These are phyloP conservation scores for Kwoniella sp. DNA, from an alignment of 768 basidiomycete genomes.

Conservation along the genomic window DNA sequence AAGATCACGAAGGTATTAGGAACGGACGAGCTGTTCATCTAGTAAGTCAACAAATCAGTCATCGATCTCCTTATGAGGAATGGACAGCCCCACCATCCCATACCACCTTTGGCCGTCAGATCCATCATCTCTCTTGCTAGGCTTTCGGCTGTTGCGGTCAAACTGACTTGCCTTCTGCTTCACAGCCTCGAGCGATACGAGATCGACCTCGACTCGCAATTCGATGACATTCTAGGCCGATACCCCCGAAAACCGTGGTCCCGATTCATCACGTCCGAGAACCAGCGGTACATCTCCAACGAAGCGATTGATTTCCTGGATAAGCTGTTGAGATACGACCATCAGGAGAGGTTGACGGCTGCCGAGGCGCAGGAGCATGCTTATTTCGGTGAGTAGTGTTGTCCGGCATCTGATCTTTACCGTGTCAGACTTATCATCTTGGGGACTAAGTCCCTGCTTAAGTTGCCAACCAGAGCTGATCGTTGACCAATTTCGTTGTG, in stretches of 20 bases:
- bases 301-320: conserved; percentile 96
- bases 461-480: neutral
- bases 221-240: conserved; percentile 91
- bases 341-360: conserved; percentile 93
- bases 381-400: conserved; percentile 73
- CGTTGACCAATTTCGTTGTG: neutral
- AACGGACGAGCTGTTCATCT: conserved; percentile 89
- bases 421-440: neutral
- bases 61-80: neutral
- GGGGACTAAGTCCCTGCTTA: neutral
- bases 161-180: conserved; percentile 5
- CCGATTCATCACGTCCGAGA: conserved; percentile 86
- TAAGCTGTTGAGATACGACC: conserved; percentile 92
- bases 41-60: conserved; percentile 59
- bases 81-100: neutral
- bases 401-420: neutral
- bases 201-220: conserved; percentile 92
- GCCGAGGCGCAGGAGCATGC: conserved; percentile 86
- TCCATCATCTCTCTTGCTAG: no score
- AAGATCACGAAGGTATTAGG: conserved; percentile 98
- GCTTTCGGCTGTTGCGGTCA: no score
- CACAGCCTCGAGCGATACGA: conserved; percentile 65
- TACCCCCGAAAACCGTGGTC: conserved; percentile 95
- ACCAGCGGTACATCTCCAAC: conserved; percentile 93
- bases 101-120: no score